Evolutionary conservation across 768 basidiomycete species (phyloP).

Genomic region (Candolleomyces aberdarensis): DNA sequence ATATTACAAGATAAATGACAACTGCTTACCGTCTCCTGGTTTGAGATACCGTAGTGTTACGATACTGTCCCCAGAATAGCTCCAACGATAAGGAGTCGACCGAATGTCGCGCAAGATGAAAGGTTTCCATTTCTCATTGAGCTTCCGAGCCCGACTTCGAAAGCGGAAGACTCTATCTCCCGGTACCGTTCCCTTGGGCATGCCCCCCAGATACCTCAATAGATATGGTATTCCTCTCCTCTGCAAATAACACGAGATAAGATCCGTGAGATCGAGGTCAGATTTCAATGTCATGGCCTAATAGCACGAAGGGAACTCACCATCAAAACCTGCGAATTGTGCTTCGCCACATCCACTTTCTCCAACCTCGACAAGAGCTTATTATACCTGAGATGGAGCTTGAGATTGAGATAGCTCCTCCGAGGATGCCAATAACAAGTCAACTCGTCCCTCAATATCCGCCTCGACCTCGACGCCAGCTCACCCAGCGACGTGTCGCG

Average conservation of each 20-base stretch:
- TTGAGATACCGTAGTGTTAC: too few species aligned
- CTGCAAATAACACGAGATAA: too few species aligned
- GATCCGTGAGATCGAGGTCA: too few species aligned
- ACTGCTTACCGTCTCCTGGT: too few species aligned
- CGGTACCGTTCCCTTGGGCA: not conserved
- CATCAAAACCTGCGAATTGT: not conserved
- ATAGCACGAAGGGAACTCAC: not conserved
- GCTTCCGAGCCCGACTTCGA: not conserved
- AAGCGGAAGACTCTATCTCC: not conserved
- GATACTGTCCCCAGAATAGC: not conserved
- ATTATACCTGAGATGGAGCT: not conserved
- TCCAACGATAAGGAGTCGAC: not conserved
- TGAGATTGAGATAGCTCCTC: not conserved
- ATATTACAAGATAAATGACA: too few species aligned
- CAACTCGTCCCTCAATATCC: not conserved
- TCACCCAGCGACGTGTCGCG: not conserved
- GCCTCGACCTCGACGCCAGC: not conserved
- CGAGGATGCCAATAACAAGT: not conserved
- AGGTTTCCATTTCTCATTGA: not conserved
- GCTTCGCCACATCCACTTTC: not conserved
- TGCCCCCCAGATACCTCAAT: not conserved
- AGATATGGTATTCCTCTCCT: not conserved
- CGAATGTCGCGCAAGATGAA: not conserved
- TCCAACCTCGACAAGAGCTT: not conserved
- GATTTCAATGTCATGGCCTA: too few species aligned